Conservation (phyloP, 768 basidiomycete genomes). For the Podaxis sp. region DNA sequence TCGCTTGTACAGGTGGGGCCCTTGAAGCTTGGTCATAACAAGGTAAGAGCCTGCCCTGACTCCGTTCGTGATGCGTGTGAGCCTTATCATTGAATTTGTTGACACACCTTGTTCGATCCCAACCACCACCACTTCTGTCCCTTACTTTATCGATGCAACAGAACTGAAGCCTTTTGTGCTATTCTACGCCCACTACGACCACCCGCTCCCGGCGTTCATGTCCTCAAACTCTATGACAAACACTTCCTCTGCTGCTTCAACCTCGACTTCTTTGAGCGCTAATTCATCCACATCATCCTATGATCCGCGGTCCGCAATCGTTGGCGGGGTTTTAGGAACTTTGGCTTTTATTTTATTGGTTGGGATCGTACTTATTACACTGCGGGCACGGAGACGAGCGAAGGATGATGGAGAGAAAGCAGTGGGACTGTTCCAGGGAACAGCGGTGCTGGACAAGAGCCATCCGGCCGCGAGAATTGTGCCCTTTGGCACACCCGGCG, state of each 20-base stretch:
- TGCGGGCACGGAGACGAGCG: slow-evolving; percentile 27
- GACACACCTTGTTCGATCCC: not conserved
- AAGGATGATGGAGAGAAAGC: slow-evolving; percentile 13
- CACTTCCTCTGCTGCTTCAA: slow-evolving; percentile 12
- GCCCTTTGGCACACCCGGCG: slow-evolving; percentile 33
- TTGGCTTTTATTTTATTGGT: slow-evolving; percentile 26
- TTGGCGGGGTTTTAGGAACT: slow-evolving; percentile 27
- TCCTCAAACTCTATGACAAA: slow-evolving; percentile 5
- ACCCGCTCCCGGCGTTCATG: slow-evolving; percentile 2
- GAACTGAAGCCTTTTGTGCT: not conserved
- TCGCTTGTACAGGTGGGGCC: not conserved
- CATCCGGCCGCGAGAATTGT: slow-evolving; percentile 38
- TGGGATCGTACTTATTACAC: slow-evolving; percentile 26
- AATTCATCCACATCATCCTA: slow-evolving; percentile 13
- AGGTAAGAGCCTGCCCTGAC: not conserved
- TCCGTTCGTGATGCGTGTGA: not conserved
- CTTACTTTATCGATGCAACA: not conserved
- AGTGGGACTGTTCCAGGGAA: slow-evolving; percentile 26
- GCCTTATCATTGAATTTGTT: not conserved
- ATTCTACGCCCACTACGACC: slow-evolving; percentile 2
- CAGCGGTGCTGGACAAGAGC: slow-evolving; percentile 21
- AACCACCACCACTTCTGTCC: not conserved
- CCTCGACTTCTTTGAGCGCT: slow-evolving; percentile 6
- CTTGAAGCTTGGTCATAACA: not conserved
- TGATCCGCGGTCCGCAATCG: slow-evolving; percentile 24